phyloP scores from a whole-genome alignment of 768 basidiomycete species.

The Tulasnella sp. region DNA sequence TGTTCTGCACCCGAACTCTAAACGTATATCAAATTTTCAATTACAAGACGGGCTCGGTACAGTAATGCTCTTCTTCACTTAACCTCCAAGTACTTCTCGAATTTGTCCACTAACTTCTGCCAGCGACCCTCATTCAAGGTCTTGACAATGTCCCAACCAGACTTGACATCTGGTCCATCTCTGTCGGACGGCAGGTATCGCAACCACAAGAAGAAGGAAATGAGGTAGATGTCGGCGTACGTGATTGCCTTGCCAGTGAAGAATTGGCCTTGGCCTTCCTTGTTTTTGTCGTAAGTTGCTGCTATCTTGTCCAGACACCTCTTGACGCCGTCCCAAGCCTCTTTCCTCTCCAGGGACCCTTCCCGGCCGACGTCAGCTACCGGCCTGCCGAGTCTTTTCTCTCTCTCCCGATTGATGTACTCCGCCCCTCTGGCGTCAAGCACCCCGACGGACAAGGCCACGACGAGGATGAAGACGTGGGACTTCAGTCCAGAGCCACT shows the following conservation, averaged over 20 bases:
- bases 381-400: not conserved
- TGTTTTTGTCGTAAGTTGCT: not conserved
- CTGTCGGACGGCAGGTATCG: slow-evolving; percentile 53
- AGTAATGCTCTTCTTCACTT: too few species aligned
- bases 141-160: slow-evolving; percentile 53
- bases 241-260: slow-evolving; percentile 54
- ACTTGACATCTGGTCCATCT: slow-evolving; percentile 27
- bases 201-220: slow-evolving; percentile 63
- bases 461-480: slow-evolving; percentile 45
- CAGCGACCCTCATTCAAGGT: slow-evolving; percentile 62
- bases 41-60: too few species aligned
- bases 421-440: not conserved
- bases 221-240: slow-evolving; percentile 64
- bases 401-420: not conserved
- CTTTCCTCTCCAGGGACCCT: not conserved
- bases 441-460: too few species aligned
- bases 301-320: not conserved
- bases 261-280: not conserved
- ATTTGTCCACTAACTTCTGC: slow-evolving; percentile 42
- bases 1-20: too few species aligned
- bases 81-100: too few species aligned
- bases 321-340: not conserved
- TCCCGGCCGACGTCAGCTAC: not conserved
- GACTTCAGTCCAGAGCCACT: slow-evolving; percentile 57
- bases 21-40: too few species aligned